Evolutionary conservation across 1,139 yeast genomes (phyloP).

Genomic region (Candida smagusa): DNA sequence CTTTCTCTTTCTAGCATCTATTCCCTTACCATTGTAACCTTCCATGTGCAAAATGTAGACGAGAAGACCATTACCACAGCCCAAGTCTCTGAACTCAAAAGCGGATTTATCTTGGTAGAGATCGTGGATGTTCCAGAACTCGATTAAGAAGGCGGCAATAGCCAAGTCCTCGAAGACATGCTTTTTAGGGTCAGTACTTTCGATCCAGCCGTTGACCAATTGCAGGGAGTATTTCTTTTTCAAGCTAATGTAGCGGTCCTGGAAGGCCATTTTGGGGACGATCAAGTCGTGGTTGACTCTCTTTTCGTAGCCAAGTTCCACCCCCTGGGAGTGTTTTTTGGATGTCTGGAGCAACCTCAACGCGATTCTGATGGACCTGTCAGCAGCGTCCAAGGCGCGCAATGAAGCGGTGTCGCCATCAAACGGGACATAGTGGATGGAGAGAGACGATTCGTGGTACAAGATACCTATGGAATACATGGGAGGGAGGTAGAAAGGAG

Average conservation of each 20-base stretch:
- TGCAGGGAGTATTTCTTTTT: conserved; percentile 78
- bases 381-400: conserved; percentile 38
- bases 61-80: conserved; percentile 92
- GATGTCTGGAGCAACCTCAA: conserved; percentile 76
- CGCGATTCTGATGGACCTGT: conserved; percentile 78
- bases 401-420: conserved; percentile 27
- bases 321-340: conserved; percentile 78
- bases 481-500: conserved; percentile 86
- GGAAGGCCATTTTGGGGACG: conserved; percentile 79
- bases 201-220: conserved; percentile 84
- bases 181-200: conserved; percentile 89
- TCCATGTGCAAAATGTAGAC: conserved; percentile 74
- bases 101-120: conserved; percentile 31
- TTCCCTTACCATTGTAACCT: conserved; percentile 80
- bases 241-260: conserved; percentile 73
- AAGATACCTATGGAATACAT: conserved; percentile 79
- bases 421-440: conserved; percentile 80
- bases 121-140: conserved; percentile 71
- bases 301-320: conserved; percentile 78
- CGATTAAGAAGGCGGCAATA: conserved; percentile 92
- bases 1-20: conserved; percentile 86
- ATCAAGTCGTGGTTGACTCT: conserved; percentile 86
- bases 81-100: conserved; percentile 81
- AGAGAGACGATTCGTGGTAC: conserved; percentile 48
- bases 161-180: conserved; percentile 97